Base-by-base conservation (phyloP, 208 protist species). In the Leishmania aethiopica region DNA sequence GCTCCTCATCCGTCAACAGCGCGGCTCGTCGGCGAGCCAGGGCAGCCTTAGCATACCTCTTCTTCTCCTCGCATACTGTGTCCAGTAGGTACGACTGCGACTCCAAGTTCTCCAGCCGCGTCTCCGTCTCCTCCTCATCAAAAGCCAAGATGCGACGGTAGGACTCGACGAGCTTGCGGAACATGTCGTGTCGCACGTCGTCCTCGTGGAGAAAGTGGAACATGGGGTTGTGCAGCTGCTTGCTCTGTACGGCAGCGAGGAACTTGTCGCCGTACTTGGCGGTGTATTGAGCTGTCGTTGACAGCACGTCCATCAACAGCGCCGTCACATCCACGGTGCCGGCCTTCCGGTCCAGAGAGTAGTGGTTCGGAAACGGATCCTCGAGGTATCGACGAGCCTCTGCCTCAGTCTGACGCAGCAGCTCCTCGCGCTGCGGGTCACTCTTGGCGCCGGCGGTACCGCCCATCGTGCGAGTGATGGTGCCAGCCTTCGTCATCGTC, bases 221-320 rank as follows among this genome's bases (percentile, higher is more conserved):
- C 17, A 88, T 77, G 1, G 89, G 85, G 83, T 96, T 94, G 82
- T 89, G 88, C 42, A 84, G 83, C 76, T 96, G 89, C 66, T 93
- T 92, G 4, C 79, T 81, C 71, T 86, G 77, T 37, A 98, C 81
- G 28, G 88, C 85, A 57, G 86, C 70, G 42, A 98, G 75, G 67
- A 98, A 98, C 11, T 75, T 83, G 3, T 94, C 91, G 15, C 95
- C 95, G 81, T 96, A 96, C 88, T 98, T 98, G 53, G 93, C 93
- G 22, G 89, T 86, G 86, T 96, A 98, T 88, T 98, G 95, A 55
- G 95, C 95, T 0, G 93, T 92, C 75, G 82, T 84, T 3, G 90
- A 89, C 83, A 98, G 93, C 76, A 96, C 86, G 55, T 92, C 92
- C 77, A 96, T 90, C 57, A 90, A 78, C 40, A 94, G 71, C 3